Conservation (phyloP, 2,329 filamentous ascomycete genomes). For the Paraphoma sp. region DNA sequence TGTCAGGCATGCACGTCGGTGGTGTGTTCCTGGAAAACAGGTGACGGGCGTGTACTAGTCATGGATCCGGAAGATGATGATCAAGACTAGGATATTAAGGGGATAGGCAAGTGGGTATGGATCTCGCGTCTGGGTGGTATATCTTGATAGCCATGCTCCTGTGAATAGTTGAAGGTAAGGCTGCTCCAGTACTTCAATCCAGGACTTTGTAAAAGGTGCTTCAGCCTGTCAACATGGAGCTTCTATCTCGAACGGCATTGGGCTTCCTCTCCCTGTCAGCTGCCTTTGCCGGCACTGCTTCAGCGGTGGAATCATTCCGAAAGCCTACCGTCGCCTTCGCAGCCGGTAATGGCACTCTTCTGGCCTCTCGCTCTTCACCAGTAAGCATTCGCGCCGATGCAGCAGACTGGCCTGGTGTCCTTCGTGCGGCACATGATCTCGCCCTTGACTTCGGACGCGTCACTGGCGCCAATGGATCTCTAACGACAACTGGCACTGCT, state of each 20-base stretch:
- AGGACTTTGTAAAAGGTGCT: conserved; percentile 6
- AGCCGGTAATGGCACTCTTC: conserved; percentile 46
- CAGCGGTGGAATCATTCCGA: conserved; percentile 52
- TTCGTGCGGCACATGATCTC: conserved; percentile 71
- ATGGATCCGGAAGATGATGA: conserved; percentile 8
- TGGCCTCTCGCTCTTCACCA: conserved; percentile 37
- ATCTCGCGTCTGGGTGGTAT: conserved; percentile 11
- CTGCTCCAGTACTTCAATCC: conserved; percentile 8
- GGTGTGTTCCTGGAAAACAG: conserved; percentile 9
- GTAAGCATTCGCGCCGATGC: conserved; percentile 44
- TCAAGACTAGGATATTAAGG: conserved; percentile 26
- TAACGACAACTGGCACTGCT: conserved; percentile 59
- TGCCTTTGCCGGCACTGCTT: conserved; percentile 24
- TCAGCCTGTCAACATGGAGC: conserved; percentile 32
- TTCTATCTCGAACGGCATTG: conserved; percentile 33
- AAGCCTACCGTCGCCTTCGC: conserved; percentile 57
- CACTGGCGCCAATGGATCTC: conserved; percentile 68
- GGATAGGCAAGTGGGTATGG: conserved; percentile 15
- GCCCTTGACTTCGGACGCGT: conserved; percentile 74
- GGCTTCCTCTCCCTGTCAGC: conserved; percentile 32
- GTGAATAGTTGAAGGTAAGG: conserved; percentile 16
- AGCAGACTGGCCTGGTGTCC: conserved; percentile 70
- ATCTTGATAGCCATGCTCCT: conserved; percentile 5
- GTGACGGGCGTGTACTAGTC: conserved; percentile 7
- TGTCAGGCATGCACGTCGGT: conserved; percentile 14